Evolutionary conservation across 306 rosid genomes (phyloP), one percentile per base, ranked within the genome.

Genomic region (Dryas alaskensis): DNA sequence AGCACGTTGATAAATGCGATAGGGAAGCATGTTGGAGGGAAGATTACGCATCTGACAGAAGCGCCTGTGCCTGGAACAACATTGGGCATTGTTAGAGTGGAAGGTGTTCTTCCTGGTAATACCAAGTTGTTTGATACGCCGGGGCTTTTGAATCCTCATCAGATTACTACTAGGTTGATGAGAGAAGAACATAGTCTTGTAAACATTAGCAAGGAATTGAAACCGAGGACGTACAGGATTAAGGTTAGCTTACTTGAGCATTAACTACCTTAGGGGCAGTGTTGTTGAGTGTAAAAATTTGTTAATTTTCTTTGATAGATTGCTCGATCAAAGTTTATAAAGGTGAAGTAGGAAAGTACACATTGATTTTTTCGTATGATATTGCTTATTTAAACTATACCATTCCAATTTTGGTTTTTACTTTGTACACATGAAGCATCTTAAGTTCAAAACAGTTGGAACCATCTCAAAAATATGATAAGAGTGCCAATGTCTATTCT

Each of bases 61-160:
- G 98, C 97, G 73, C 92, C 98, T 5, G 97, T 94, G 43, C 96
- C 96, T 7, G 98, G 97, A 40, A 94, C 98, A 14, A 94, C 98
- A 0, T 69, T 94, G 76, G 98, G 98, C 76, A 91, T 94, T 79
- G 84, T 94, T 49, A 89, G 98, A 80, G 97, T 91, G 78, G 98
- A 88, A 69, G 98, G 98, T 59, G 87, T 92, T 67, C 87, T 94
- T 78, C 86, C 96, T 0, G 85, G 89, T 57, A 88, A 91, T 76
- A 90, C 94, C 10, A 94, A 89, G 75, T 53, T 94, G 84, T 94
- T 94, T 50, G 98, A 94, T 82, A 94, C 98, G 0, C 98, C 98
- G 0, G 97, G 98, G 76, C 94, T 94, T 74, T 81, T 94, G 74
- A 85, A 88, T 83, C 96, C 98, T n/a, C 78, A 87, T 73, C 98